Conservation (phyloP, 768 basidiomycete species). For the Cantharellus anzutake region DNA sequence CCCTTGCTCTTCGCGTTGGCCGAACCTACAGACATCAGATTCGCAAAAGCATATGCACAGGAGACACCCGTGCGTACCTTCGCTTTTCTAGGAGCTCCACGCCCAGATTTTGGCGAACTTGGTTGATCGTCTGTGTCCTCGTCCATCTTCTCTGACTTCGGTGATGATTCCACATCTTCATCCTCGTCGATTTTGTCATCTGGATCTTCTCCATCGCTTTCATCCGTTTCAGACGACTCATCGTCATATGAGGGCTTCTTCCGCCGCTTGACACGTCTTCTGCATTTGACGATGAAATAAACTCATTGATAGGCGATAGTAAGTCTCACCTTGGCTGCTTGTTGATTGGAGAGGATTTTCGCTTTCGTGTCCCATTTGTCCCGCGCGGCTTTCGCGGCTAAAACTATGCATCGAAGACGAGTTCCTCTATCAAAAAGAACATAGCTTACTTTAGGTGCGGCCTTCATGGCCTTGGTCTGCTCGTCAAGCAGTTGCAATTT, state of each 20-base stretch:
- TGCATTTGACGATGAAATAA: not conserved
- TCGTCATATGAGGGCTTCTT: constrained; percentile 1
- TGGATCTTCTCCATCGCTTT: not conserved
- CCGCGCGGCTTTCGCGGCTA: not conserved
- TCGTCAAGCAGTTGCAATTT: constrained; percentile 39
- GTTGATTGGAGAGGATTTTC: not conserved
- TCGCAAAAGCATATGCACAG: not conserved
- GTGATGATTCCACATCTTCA: not conserved
- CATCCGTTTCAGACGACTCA: constrained; percentile 1
- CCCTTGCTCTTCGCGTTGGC: no score
- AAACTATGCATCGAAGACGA: not conserved
- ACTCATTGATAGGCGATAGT: not conserved
- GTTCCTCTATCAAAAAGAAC: not conserved
- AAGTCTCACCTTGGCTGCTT: not conserved
- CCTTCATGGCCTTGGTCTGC: constrained; percentile 8
- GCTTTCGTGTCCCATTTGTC: not conserved
- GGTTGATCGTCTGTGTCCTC: not conserved
- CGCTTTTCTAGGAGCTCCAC: not conserved
- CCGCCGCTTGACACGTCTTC: not conserved
- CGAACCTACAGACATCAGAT: no score
- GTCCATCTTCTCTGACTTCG: not conserved
- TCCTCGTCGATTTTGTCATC: not conserved
- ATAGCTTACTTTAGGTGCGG: constrained; percentile 2
- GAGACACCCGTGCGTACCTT: not conserved
- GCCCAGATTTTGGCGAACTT: not conserved